A percentile compares a stretch with the other conserved stretches of the same genome.
Evolutionary conservation across 768 basidiomycete species (phyloP).

Genomic region (Termitomyces sp.): DNA sequence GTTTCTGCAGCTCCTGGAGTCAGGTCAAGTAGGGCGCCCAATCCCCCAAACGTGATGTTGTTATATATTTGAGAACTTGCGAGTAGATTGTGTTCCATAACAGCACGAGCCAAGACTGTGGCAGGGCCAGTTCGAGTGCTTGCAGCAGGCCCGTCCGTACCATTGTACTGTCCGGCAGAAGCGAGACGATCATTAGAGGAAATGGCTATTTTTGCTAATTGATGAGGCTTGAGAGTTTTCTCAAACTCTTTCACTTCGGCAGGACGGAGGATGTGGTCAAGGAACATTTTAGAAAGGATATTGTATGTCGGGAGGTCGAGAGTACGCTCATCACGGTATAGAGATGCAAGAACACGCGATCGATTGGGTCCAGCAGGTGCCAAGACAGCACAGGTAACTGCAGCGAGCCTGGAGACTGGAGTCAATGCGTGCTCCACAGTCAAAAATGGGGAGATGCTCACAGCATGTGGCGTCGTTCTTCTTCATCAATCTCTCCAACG

Average conservation of each 20-base stretch:
- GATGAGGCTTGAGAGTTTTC: constrained; percentile 82
- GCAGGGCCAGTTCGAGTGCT: constrained; percentile 89
- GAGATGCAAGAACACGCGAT: constrained; percentile 85
- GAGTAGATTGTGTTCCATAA: constrained; percentile 98
- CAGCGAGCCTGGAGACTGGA: constrained; percentile 57
- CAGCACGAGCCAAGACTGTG: constrained; percentile 94
- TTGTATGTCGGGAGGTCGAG: constrained; percentile 75
- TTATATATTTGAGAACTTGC: constrained; percentile 97
- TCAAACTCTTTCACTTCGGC: constrained; percentile 90
- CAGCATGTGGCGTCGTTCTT: constrained; percentile 89
- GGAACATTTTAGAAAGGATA: constrained; percentile 97
- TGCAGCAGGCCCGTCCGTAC: constrained; percentile 46
- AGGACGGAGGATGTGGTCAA: constrained; percentile 93
- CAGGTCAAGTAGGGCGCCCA: constrained; percentile 86
- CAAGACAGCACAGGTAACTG: constrained; percentile 94
- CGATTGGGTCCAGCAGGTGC: constrained; percentile 97
- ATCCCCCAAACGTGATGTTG: constrained; percentile 94
- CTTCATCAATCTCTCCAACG: constrained; percentile 88
- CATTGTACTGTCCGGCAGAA: constrained; percentile 60
- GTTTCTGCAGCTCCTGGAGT: constrained; percentile 93
- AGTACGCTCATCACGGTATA: constrained; percentile 93
- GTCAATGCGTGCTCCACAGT: not conserved
- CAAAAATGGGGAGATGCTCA: constrained; percentile 36
- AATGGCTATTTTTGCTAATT: constrained; percentile 87
- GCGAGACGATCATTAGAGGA: constrained; percentile 81